A percentile compares a stretch with the other conserved stretches of the same genome.
These are phyloP conservation scores for Pseudogymnoascus sp. DNA, from an alignment of 2,329 filamentous ascomycete genomes.

Conservation along the genomic window DNA sequence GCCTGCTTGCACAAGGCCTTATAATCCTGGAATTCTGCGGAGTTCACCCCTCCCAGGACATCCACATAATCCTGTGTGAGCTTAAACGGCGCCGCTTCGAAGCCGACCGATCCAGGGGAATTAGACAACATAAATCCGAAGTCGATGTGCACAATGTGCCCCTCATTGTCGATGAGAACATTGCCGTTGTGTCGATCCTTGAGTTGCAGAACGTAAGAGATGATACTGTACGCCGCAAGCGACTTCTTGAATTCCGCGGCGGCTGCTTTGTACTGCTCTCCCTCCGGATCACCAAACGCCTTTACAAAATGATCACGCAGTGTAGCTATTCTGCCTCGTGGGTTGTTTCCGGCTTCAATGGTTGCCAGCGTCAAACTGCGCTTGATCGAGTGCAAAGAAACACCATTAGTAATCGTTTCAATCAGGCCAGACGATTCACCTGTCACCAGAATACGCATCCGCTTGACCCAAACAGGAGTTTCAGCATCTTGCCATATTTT, in stretches of 20 bases:
- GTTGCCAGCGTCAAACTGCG: slow-evolving; percentile 70
- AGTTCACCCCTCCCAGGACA: slow-evolving; percentile 66
- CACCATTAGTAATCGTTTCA: slow-evolving; percentile 81
- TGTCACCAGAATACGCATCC: slow-evolving; percentile 80
- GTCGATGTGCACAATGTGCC: slow-evolving; percentile 82
- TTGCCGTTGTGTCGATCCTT: slow-evolving; percentile 86
- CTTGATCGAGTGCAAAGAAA: slow-evolving; percentile 80
- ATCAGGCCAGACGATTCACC: slow-evolving; percentile 78
- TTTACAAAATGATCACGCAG: slow-evolving; percentile 76
- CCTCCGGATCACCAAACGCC: slow-evolving; percentile 64
- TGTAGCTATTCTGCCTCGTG: slow-evolving; percentile 67
- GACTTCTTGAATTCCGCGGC: slow-evolving; percentile 73
- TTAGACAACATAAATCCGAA: slow-evolving; percentile 89
- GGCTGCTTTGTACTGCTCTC: slow-evolving; percentile 61
- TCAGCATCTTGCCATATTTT: slow-evolving; percentile 72
- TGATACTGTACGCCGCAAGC: slow-evolving; percentile 78
- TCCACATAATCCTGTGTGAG: slow-evolving; percentile 81
- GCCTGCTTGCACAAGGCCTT: slow-evolving; percentile 75
- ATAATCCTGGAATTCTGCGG: slow-evolving; percentile 65
- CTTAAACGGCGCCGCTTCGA: slow-evolving; percentile 82
- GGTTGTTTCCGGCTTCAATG: slow-evolving; percentile 65
- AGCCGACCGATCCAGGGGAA: slow-evolving; percentile 74
- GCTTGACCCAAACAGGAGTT: slow-evolving; percentile 77
- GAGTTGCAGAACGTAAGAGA: slow-evolving; percentile 74
- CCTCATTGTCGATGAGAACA: slow-evolving; percentile 75